phyloP scores from a whole-genome alignment of 208 protist species.

The Crithidia fasciculata region DNA sequence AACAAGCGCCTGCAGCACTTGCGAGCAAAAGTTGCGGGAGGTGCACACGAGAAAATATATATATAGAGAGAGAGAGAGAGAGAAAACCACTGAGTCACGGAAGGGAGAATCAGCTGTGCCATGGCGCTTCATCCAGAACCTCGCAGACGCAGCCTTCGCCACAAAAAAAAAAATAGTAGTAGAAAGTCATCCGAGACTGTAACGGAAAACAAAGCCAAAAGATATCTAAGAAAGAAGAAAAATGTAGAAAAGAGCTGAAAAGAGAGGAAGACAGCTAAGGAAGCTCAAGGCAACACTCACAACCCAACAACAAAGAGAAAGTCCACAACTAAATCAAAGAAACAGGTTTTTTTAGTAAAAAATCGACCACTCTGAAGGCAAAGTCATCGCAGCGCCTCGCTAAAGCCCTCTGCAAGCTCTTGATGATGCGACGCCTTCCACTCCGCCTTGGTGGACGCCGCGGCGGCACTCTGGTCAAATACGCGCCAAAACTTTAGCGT shows the following conservation, averaged over 20 bases:
- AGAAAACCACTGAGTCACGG: neutral
- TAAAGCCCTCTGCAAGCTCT: conserved; percentile 4
- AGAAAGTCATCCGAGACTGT: no score
- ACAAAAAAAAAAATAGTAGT: no score
- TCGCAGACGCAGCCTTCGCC: no score
- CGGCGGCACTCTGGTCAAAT: conserved; percentile 37
- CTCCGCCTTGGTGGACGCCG: neutral
- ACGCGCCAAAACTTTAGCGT: conserved; percentile 88
- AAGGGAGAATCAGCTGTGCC: no score
- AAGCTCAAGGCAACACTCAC: neutral
- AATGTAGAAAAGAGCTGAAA: neutral
- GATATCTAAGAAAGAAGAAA: conserved; percentile 9
- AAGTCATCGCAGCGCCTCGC: conserved; percentile 4
- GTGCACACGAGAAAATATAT: conserved; percentile 10
- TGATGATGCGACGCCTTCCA: conserved; percentile 14
- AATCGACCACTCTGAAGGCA: neutral
- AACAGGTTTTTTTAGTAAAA: no score
- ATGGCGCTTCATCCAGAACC: no score
- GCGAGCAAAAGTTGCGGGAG: no score
- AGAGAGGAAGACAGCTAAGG: neutral
- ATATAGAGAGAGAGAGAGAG: neutral
- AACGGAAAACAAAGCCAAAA: no score
- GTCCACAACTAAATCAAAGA: no score
- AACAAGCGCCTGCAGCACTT: neutral
- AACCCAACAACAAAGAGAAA: conserved; percentile 7